Evolutionary conservation across 2,329 filamentous ascomycete genomes (phyloP), one percentile per base, ranked within the genome.

Genomic region (Pseudophaeomoniella oleicola): DNA sequence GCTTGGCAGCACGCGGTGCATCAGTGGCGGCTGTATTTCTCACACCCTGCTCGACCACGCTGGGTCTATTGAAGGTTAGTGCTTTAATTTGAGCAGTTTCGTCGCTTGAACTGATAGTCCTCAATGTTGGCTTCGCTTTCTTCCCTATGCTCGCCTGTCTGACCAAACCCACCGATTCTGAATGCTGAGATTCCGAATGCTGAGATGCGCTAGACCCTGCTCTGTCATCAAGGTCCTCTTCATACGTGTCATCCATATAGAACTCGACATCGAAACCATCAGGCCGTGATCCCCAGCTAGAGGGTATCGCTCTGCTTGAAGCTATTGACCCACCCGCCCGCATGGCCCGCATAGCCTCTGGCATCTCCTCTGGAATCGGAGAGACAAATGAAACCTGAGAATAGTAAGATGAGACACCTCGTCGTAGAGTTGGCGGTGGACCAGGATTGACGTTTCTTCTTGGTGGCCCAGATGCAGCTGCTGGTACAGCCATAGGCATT

Each of bases 281-380:
- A 55, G 52, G 53, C 3, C 52, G 58, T 19, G 64, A 69, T 3
- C 65, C 72, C 72, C 78, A 85, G 45, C 65, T 75, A 14, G 75
- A 71, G 1, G 81, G 80, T 52, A 85, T 81, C 1, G 72, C 79
- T 22, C 75, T 71, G 46, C 79, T 85, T 2, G 81, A 85, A 15
- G 59, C 80, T 48, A 73, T 78, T 0, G 81, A 84, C 17, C 66
- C 65, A 50, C 74, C 70, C 1, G 51, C 49, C 17, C 75, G 74
- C 37, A 67, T 61, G 16, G 67, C 49, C 16, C 55, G 47, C 22
- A 27, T 27, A 27, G 22, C 22, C 35, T 59, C 63, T 0, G 71
- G 66, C 43, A 68, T 72, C 50, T 86, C 81, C 53, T 86, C 81
- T 1, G 76, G 78, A 37, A 87, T 86, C 0, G 81, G 80, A 0